Conservation (phyloP, 2,329 filamentous ascomycete species). For the Claviceps sp. region DNA sequence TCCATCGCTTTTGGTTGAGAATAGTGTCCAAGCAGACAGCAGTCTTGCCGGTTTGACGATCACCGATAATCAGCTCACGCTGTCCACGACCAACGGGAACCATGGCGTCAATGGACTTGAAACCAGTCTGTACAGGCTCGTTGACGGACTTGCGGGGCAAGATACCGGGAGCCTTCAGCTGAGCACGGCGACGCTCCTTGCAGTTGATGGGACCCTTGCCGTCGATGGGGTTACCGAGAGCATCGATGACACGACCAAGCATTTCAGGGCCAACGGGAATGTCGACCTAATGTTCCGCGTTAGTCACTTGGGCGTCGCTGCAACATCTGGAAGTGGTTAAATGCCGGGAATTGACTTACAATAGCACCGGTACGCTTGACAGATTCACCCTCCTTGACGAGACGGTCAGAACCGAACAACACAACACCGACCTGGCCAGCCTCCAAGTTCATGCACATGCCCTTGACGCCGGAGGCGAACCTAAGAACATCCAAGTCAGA, state of each 20-base stretch:
- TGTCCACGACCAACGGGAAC: constrained; percentile 99
- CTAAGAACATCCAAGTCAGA: constrained; percentile 32
- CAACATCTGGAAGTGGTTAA: background rate
- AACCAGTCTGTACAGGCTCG: constrained; percentile 97
- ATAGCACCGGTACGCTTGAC: constrained; percentile 99
- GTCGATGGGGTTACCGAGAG: constrained; percentile 97
- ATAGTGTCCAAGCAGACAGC: constrained; percentile 96
- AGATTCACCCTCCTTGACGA: constrained; percentile 98
- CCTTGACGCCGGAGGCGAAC: constrained; percentile 99
- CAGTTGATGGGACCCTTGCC: constrained; percentile 96
- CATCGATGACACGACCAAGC: constrained; percentile 96
- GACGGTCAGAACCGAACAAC: constrained; percentile 99
- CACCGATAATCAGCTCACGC: constrained; percentile 99
- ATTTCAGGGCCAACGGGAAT: constrained; percentile 86
- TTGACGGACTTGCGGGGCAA: constrained; percentile 93
- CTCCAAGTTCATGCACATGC: constrained; percentile 99
- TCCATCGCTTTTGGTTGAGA: constrained; percentile 99
- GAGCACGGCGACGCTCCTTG: constrained; percentile 85
- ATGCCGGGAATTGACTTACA: constrained; percentile 44
- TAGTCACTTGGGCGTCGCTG: constrained; percentile 11
- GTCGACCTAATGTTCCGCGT: constrained; percentile 58
- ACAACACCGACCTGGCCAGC: constrained; percentile 99
- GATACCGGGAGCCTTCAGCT: constrained; percentile 98
- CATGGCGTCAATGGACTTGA: constrained; percentile 99
- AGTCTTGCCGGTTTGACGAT: constrained; percentile 99